Evolutionary conservation across 495 filamentous ascomycete species (phyloP).

Genomic region (Talaromyces thailandensis): DNA sequence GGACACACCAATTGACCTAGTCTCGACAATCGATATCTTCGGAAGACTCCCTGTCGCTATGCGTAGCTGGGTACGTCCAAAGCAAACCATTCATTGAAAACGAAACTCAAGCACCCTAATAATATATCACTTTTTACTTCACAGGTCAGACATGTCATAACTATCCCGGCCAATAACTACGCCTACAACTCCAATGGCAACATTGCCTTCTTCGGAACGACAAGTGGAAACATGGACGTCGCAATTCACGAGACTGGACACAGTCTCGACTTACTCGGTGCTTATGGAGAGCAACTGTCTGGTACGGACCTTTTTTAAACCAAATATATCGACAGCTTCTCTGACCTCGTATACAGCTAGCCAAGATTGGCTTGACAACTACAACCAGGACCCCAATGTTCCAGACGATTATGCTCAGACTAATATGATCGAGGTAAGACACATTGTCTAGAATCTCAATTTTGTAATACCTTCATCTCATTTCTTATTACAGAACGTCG

Average conservation of each 20-base stretch:
- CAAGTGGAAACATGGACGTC: slow-evolving; percentile 8
- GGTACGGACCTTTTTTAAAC: neutral
- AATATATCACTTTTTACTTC: neutral
- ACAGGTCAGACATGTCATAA: slow-evolving; percentile 14
- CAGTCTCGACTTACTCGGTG: slow-evolving; percentile 16
- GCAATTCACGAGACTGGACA: slow-evolving; percentile 20
- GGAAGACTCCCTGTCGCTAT: slow-evolving; percentile 21
- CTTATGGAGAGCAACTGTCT: slow-evolving; percentile 8
- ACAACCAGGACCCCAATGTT: slow-evolving; percentile 16
- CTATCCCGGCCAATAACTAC: slow-evolving; percentile 7
- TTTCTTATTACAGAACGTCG: slow-evolving; percentile 12
- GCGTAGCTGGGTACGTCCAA: slow-evolving; percentile 9
- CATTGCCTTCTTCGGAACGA: slow-evolving; percentile 13
- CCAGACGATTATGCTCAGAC: slow-evolving; percentile 16
- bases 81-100: neutral
- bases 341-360: slow-evolving; percentile 10
- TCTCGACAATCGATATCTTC: slow-evolving; percentile 16
- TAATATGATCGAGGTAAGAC: slow-evolving; percentile 11
- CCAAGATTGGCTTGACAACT: slow-evolving; percentile 17
- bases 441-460: no score
- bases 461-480: neutral
- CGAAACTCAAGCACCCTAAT: neutral
- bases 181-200: slow-evolving; percentile 12
- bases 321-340: neutral
- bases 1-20: slow-evolving; percentile 6